phyloP scores from a whole-genome alignment of 352 stramenopile species.

The Pythium coloratum region DNA sequence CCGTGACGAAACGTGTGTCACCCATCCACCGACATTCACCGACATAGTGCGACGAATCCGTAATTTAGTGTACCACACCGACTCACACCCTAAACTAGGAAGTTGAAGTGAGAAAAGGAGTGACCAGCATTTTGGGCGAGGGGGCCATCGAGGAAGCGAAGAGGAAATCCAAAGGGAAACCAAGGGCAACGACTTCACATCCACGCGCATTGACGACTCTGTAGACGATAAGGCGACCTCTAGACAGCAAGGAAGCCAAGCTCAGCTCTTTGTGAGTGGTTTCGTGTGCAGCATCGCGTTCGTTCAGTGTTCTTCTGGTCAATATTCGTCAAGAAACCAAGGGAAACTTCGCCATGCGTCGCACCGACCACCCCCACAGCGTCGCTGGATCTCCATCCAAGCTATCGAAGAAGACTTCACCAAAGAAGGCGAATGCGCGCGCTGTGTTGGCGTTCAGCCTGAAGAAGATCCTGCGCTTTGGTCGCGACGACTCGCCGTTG shows the following conservation, averaged over 20 bases:
- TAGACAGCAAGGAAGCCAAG: not conserved
- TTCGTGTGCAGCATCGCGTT: not conserved
- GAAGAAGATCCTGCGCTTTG: constrained; percentile 8
- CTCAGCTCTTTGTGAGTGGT: not conserved
- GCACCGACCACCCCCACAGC: not conserved
- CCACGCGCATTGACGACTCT: not conserved
- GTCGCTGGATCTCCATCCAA: constrained; percentile 6
- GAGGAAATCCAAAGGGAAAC: constrained; percentile 8
- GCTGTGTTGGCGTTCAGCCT: constrained; percentile 8
- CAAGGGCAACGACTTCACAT: not conserved
- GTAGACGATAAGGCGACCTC: not conserved
- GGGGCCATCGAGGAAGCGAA: not conserved
- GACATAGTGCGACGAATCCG: not conserved
- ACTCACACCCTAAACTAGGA: constrained; percentile 17
- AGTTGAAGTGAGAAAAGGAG: constrained; percentile 28
- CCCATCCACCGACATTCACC: not conserved
- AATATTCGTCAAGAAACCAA: not conserved
- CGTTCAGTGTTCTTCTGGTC: not conserved
- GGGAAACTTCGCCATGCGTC: not conserved
- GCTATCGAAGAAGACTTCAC: constrained; percentile 7
- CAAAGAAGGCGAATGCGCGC: constrained; percentile 15
- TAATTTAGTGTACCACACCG: no score
- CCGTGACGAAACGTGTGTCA: constrained; percentile 3
- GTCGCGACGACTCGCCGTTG: not conserved
- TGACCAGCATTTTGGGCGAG: not conserved